These are phyloP conservation scores for Globisporangium emineosum DNA, from an alignment of 352 stramenopile genomes.

Conservation along the genomic window DNA sequence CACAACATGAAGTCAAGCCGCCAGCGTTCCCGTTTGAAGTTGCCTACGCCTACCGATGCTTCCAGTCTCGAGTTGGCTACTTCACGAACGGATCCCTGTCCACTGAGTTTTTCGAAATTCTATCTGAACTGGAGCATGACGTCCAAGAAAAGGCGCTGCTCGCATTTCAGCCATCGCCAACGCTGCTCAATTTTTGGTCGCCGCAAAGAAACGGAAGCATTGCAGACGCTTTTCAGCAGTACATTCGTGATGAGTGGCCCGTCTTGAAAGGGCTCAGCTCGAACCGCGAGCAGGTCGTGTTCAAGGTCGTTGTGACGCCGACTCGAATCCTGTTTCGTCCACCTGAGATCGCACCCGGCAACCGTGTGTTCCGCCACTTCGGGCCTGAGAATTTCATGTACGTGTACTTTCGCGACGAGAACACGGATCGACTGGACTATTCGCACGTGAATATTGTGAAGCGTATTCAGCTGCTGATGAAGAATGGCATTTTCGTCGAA, in stretches of 20 bases:
- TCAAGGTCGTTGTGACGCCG: slow-evolving; percentile 67
- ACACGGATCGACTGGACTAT: slow-evolving; percentile 68
- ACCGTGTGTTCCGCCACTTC: slow-evolving; percentile 73
- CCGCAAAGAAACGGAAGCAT: slow-evolving; percentile 17
- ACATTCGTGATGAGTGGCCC: slow-evolving; percentile 29
- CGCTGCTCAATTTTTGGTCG: slow-evolving; percentile 33
- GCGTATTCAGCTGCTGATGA: slow-evolving; percentile 39
- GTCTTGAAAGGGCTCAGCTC: slow-evolving; percentile 23
- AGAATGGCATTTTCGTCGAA: slow-evolving; percentile 36
- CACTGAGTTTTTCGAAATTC: slow-evolving; percentile 33
- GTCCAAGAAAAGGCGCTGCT: slow-evolving; percentile 49
- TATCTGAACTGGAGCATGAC: slow-evolving; percentile 25
- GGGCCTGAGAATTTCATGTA: slow-evolving; percentile 76
- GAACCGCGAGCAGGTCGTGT: slow-evolving; percentile 25
- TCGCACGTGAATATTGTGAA: slow-evolving; percentile 29
- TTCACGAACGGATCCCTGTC: slow-evolving; percentile 44
- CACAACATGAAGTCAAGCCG: neutral
- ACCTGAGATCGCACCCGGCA: slow-evolving; percentile 44
- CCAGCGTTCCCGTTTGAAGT: slow-evolving; percentile 25
- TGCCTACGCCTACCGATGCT: slow-evolving; percentile 49
- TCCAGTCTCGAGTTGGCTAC: slow-evolving; percentile 41
- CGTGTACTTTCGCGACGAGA: slow-evolving; percentile 82
- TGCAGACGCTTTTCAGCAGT: slow-evolving; percentile 33
- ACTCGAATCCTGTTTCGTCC: slow-evolving; percentile 62
- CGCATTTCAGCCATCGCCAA: slow-evolving; percentile 29